Percentiles rank a stretch among this genome's conserved stretches.
Conservation (phyloP, 225 moss, liverwort and hornwort species). For the Climacium dendroides region DNA sequence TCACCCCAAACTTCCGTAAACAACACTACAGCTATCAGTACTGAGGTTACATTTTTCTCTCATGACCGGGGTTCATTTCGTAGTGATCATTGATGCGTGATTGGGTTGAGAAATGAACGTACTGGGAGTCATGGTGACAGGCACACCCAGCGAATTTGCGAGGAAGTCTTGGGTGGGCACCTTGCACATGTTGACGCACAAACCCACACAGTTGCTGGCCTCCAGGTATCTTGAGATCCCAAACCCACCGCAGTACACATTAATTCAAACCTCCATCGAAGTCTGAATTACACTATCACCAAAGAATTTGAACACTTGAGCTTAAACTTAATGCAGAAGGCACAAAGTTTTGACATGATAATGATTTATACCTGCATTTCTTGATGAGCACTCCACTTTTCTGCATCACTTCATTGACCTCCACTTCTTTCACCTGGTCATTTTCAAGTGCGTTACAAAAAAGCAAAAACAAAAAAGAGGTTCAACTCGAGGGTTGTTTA, state of each 20-base stretch:
- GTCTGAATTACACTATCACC: background rate
- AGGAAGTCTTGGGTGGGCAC: constrained; percentile 90
- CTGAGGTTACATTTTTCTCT: too few species aligned
- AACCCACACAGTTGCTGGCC: constrained; percentile 74
- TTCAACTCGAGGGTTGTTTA: background rate
- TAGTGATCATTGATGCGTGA: too few species aligned
- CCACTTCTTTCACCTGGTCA: constrained; percentile 66
- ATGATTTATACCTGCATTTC: constrained; percentile 61
- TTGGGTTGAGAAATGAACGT: background rate
- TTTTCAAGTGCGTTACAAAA: background rate
- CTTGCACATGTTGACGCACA: constrained; percentile 99
- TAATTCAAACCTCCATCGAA: background rate
- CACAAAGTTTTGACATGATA: background rate
- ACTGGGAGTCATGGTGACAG: constrained; percentile 93
- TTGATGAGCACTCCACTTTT: constrained; percentile 76
- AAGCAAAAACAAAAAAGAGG: background rate
- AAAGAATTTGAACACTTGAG: background rate
- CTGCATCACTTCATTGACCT: constrained; percentile 63
- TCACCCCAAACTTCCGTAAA: too few species aligned
- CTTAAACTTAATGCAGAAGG: background rate
- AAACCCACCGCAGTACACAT: background rate
- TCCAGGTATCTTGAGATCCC: constrained; percentile 49
- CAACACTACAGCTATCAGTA: too few species aligned
- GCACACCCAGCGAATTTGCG: constrained; percentile 59
- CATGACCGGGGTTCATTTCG: too few species aligned